These are phyloP conservation scores for Phytophthora boehmeriae DNA, from an alignment of 352 stramenopile species.

Conservation along the genomic window DNA sequence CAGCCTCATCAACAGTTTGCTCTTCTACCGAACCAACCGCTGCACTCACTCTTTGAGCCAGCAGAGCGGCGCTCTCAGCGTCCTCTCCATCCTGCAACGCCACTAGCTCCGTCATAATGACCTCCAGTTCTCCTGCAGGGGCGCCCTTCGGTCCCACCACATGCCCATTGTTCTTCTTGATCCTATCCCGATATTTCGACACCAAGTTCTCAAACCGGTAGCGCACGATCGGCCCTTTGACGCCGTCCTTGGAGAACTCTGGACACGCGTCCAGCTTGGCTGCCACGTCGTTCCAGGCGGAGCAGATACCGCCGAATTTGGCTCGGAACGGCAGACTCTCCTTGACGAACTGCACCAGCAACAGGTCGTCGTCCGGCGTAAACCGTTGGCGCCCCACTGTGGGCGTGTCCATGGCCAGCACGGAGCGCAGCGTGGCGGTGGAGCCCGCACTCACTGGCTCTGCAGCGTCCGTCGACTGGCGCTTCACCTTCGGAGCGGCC, in stretches of 20 bases:
- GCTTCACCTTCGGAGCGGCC: conserved; percentile 16
- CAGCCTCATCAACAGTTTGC: not conserved
- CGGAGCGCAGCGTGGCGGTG: conserved; percentile 26
- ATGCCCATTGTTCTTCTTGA: conserved; percentile 37
- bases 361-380: conserved; percentile 34
- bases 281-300: conserved; percentile 40
- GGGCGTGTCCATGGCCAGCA: conserved; percentile 20
- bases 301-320: conserved; percentile 41
- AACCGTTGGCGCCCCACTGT: conserved; percentile 31
- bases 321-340: conserved; percentile 35
- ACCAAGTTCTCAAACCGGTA: conserved; percentile 45
- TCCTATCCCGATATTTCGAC: conserved; percentile 36
- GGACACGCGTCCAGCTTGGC: conserved; percentile 26
- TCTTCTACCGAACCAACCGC: not conserved
- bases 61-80: conserved; percentile 22
- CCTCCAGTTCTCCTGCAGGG: conserved; percentile 38
- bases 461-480: not conserved
- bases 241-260: conserved; percentile 36
- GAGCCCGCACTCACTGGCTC: conserved; percentile 17
- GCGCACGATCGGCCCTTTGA: conserved; percentile 40
- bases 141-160: conserved; percentile 31
- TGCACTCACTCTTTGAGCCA: conserved; percentile 33
- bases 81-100: conserved; percentile 35
- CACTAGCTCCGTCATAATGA: conserved; percentile 41
- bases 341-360: conserved; percentile 36